These are phyloP conservation scores for Neurospora sp. DNA, from an alignment of 2,329 filamentous ascomycete species.

Conservation along the genomic window DNA sequence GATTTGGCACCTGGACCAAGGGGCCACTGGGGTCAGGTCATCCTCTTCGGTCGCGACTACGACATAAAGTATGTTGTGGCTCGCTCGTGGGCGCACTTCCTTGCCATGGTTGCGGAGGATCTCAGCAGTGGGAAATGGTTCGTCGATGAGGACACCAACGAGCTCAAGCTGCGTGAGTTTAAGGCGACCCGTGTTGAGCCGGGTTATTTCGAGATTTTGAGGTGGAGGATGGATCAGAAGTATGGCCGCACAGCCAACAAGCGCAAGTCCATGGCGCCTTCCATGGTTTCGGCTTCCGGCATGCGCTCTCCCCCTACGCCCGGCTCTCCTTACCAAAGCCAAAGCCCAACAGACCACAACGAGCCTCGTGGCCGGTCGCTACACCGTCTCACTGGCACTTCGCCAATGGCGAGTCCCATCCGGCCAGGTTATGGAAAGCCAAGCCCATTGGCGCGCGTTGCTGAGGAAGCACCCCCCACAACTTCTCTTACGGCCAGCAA, in stretches of 20 bases:
- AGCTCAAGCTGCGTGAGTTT: conserved; percentile 89
- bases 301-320: conserved; percentile 37
- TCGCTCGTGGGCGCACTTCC: conserved; percentile 79
- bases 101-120: conserved; percentile 84
- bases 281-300: conserved; percentile 24
- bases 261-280: conserved; percentile 41
- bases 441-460: conserved; percentile 64
- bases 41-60: conserved; percentile 94
- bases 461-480: conserved; percentile 47
- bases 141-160: conserved; percentile 84
- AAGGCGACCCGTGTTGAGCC: conserved; percentile 83
- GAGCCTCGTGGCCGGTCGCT: conserved; percentile 62
- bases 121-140: conserved; percentile 81
- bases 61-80: conserved; percentile 97
- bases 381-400: conserved; percentile 57
- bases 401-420: conserved; percentile 55
- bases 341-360: conserved; percentile 50
- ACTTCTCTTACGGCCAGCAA: conserved; percentile 19
- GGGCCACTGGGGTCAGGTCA: conserved; percentile 92
- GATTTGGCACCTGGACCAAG: conserved; percentile 84
- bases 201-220: conserved; percentile 84
- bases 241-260: conserved; percentile 59
- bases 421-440: conserved; percentile 56
- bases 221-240: conserved; percentile 94
- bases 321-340: conserved; percentile 46